Conservation (phyloP, 1,284 basidiomycete genomes). For the Cutaneotrichosporon sp. region DNA sequence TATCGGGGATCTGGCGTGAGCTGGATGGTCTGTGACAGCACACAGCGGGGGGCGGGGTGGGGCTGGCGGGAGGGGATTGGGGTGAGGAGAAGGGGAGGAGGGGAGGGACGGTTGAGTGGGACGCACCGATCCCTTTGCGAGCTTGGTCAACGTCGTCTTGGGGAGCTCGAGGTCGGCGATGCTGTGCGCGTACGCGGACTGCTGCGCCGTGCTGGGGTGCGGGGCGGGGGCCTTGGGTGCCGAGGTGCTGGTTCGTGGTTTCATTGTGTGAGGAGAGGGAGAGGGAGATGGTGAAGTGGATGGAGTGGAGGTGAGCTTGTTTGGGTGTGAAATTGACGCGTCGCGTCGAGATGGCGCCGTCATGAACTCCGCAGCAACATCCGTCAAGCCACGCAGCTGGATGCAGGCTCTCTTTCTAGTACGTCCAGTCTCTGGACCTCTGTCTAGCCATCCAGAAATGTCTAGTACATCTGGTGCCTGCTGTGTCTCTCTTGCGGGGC, state of each 20-base stretch:
- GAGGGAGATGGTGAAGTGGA: not conserved
- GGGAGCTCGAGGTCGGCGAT: conserved; percentile 86
- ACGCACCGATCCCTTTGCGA: conserved; percentile 71
- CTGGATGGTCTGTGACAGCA: not conserved
- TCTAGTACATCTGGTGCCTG: too few species aligned
- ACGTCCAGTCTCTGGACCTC: too few species aligned
- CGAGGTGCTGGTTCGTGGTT: conserved; percentile 8
- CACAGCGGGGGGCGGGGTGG: not conserved
- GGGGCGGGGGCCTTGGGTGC: conserved; percentile 5
- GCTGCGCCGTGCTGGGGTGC: conserved; percentile 36
- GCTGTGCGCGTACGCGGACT: conserved; percentile 30
- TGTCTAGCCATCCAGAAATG: too few species aligned
- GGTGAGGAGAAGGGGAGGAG: not conserved
- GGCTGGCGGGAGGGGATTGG: not conserved
- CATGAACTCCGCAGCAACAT: not conserved
- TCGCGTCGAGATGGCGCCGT: not conserved
- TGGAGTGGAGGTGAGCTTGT: not conserved
- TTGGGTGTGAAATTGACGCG: conserved; percentile 7
- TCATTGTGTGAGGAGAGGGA: too few species aligned
- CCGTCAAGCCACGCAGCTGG: not conserved
- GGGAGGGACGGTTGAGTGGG: not conserved
- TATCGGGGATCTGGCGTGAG: conserved; percentile 69
- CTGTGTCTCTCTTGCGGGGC: too few species aligned
- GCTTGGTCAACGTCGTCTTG: conserved; percentile 73
- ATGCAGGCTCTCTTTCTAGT: too few species aligned